Evolutionary conservation across 176 grass and related monocot species (phyloP), one percentile per base, ranked within the genome.

Genomic region (Panicum miliaceum): DNA sequence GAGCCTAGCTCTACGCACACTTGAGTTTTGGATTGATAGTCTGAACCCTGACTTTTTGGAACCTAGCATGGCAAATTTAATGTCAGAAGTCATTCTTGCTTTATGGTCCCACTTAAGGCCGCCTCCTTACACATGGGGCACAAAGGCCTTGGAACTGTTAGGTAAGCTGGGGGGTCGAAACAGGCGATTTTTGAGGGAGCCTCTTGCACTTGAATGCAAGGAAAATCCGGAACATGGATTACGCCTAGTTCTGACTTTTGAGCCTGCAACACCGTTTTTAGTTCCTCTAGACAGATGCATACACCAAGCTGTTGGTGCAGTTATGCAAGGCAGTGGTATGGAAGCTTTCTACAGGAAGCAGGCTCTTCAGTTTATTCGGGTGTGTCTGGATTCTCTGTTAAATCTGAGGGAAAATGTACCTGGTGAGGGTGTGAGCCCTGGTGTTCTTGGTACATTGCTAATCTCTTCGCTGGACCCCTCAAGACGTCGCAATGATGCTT

Each of bases 1-100:
- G 81, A 90, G 83, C 81, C 92, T 99, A 87, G 96, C 89, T 75
- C 91, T 99, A 73, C 86, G 93, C 57, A 99, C 96, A 19, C 93
- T 99, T 29, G 96, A 96, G 62, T 99, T 99, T 86, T 99, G 96
- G 96, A 99, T 99, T 76, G 96, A 99, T 79, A 99, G 96, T 68
- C 78, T 99, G 52, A 99, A 99, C 67, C 96, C 96, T 87, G 96
- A 99, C 89, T 99, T 99, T 87, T 86, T 99, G 61, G 96, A 99
- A 87, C 96, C 96, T n/a, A 99, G 93, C 85, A 99, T 99, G 96
- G 96, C 96, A 70, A 95, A 88, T 92, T 89, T 95, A 74, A 96
- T 99, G 93, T 90, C 96, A 12, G 96, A 99, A 78, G 96, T 99
- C 79, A 99, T 96, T 87, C 93, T 92, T 89, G 93, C 96, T 71